These are phyloP conservation scores for Lactifluus hygrophoroides DNA, from an alignment of 768 basidiomycete genomes.

Conservation along the genomic window DNA sequence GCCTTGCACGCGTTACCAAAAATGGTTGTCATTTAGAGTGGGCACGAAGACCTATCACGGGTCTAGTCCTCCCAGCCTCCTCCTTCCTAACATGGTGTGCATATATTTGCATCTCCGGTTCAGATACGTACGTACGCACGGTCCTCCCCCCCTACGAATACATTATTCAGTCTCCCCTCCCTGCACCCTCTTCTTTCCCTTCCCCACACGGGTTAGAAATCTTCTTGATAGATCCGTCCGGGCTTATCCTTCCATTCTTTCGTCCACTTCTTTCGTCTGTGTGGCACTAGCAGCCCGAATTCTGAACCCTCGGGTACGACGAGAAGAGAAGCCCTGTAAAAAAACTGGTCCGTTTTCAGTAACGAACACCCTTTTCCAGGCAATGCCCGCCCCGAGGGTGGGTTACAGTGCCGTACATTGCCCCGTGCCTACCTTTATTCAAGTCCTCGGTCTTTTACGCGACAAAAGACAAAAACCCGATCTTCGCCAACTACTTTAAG, in stretches of 20 bases:
- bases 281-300: background rate
- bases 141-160: background rate
- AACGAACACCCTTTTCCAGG: background rate
- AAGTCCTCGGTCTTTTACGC: background rate
- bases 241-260: background rate
- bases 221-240: background rate
- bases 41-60: background rate
- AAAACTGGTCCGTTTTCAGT: background rate
- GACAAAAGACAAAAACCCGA: background rate
- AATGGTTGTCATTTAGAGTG: constrained; percentile 7
- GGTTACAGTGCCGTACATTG: background rate
- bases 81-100: background rate
- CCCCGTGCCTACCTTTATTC: background rate
- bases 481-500: background rate
- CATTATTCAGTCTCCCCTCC: background rate
- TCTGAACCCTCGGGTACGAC: background rate
- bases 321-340: background rate
- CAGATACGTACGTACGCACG: background rate
- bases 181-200: too few relatives aligned
- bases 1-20: background rate
- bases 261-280: background rate
- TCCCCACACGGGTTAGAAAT: background rate
- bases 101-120: background rate
- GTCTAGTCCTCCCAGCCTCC: background rate
- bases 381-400: background rate